A percentile compares a stretch with the other conserved stretches of the same genome.
Conservation (phyloP, 2,329 filamentous ascomycete species). For the Eutypella sp. region DNA sequence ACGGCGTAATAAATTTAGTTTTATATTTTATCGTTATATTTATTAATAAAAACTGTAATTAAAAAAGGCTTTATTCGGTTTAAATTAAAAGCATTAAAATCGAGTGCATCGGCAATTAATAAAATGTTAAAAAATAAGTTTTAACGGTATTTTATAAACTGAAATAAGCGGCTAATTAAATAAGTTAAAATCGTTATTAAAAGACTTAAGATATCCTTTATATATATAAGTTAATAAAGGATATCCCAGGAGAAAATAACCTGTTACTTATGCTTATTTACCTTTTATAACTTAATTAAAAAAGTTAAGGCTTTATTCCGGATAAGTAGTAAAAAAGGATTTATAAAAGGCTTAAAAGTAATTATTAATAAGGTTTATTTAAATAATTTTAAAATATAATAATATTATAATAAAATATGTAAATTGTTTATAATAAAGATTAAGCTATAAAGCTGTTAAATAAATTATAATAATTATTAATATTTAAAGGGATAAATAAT, state of each 20-base stretch:
- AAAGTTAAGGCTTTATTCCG: neutral
- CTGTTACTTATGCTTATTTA: neutral
- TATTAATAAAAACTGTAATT: constrained; percentile 19
- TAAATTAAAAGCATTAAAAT: constrained; percentile 9
- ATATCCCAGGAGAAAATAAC: too few species aligned
- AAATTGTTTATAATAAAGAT: too few species aligned
- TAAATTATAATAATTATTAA: too few species aligned
- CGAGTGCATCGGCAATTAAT: constrained; percentile 10
- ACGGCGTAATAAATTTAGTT: constrained; percentile 30
- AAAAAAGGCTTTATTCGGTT: constrained; percentile 30
- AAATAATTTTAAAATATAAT: constrained; percentile 21
- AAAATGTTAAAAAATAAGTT: neutral
- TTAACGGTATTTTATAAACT: neutral
- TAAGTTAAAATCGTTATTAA: too few species aligned
- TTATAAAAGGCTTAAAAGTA: constrained; percentile 21
- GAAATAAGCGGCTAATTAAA: constrained; percentile 15
- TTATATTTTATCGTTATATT: constrained; percentile 29
- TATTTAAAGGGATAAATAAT: too few species aligned
- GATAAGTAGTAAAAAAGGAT: constrained; percentile 16
- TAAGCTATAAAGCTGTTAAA: too few species aligned
- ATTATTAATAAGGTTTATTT: constrained; percentile 23
- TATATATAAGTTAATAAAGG: too few species aligned
- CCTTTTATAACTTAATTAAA: neutral
- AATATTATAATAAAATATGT: too few species aligned
- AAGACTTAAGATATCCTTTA: too few species aligned